phyloP scores from a whole-genome alignment of 352 stramenopile genomes.

The Globisporangium echinulatum region DNA sequence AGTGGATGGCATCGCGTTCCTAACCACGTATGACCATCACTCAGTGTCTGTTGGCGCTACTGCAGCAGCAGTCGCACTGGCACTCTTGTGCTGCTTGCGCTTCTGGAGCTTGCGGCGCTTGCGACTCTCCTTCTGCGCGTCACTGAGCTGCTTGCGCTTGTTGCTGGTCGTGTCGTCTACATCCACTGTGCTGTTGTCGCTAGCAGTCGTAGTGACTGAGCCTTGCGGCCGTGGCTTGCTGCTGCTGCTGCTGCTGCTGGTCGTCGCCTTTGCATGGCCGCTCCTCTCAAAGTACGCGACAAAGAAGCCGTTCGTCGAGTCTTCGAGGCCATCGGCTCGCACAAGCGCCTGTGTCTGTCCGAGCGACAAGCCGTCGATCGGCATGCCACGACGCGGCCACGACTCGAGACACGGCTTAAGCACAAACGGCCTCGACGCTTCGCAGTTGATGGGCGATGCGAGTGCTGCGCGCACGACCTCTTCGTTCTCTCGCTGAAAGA shows the following conservation, averaged over 20 bases:
- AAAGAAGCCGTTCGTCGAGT: conserved; percentile 97
- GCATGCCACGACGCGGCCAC: conserved; percentile 70
- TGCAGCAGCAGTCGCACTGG: background rate
- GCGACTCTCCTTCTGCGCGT: conserved; percentile 59
- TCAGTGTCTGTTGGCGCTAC: background rate
- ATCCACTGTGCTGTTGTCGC: background rate
- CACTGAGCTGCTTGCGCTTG: conserved; percentile 63
- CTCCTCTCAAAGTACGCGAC: conserved; percentile 92
- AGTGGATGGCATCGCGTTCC: background rate
- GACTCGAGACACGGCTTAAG: conserved; percentile 56
- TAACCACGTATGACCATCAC: background rate
- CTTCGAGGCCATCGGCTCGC: conserved; percentile 87
- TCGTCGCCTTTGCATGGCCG: conserved; percentile 1
- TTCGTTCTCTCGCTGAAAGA: conserved; percentile 96
- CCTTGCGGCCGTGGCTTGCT: background rate
- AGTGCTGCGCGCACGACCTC: conserved; percentile 89
- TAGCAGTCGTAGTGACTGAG: background rate
- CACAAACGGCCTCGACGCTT: conserved; percentile 46
- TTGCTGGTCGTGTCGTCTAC: conserved; percentile 11
- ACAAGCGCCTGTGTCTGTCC: conserved; percentile 83
- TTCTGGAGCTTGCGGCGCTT: conserved; percentile 74
- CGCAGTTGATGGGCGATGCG: conserved; percentile 39
- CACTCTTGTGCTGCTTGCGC: conserved; percentile 26
- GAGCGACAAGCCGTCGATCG: conserved; percentile 43
- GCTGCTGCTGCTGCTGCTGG: background rate